Evolutionary conservation across 2,329 filamentous ascomycete species (phyloP), one percentile per base, ranked within the genome.

Genomic region (Mycosphaerelloides madeirae): DNA sequence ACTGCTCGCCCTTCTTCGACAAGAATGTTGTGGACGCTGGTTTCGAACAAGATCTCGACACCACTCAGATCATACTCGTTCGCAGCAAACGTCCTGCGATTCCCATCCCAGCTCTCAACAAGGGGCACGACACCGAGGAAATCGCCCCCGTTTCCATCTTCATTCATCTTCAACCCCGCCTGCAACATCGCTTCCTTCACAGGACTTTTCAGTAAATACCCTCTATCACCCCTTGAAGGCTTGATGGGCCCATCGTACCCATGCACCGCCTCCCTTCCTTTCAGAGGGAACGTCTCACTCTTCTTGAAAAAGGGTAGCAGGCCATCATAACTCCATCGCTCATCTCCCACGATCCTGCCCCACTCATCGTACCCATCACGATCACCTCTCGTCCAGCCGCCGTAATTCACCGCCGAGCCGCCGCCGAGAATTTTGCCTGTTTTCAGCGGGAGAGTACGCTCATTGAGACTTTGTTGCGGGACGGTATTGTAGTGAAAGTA

Each of bases 11-110:
- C 69, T 0, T 67, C 72, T 22, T 75, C 63, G 2, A 78, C 47
- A 3, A 79, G 38, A 1, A 80, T 46, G 4, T 68, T 69, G 29
- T 70, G 67, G 4, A 80, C 75, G 2, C 68, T 66, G 0, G 73
- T 61, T 15, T 71, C 61, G 3, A 74, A 76, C 46, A 76, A 49
- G 19, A 83, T 65, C 0, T 69, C 74, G 31, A 84, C 44, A 3
- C 29, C 34, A 14, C 11, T 38, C 28, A 43, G 14, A 29, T 46
- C 39, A 14, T 46, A 46, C 13, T 9, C 29, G 8, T 29, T 33
- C 3, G 44, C 44, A 6, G 34, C 32, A 34, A 32, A 38, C 2
- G 16, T 33, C 20, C 44, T 38, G 33, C 28, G 41, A 12, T 25
- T 31, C 2, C 14, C 14, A 12, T 25, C 15, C 34, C 44, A 46